Evolutionary conservation across 257 asterid genomes (phyloP).

Genomic region (Solanum stenotomum): DNA sequence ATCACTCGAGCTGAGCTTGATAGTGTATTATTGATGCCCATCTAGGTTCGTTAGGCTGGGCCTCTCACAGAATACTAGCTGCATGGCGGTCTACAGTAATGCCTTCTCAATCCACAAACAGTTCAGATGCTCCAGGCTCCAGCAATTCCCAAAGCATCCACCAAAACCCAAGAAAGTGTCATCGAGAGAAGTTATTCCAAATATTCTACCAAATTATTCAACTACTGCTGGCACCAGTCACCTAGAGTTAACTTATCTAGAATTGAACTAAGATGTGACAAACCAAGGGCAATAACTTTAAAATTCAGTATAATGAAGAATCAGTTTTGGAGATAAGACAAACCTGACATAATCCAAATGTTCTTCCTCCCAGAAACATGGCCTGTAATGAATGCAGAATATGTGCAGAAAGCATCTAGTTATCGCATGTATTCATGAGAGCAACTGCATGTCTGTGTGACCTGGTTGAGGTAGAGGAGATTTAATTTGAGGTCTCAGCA

Average conservation of each 20-base stretch:
- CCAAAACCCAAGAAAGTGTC: background rate
- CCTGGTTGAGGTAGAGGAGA: conserved; percentile 41
- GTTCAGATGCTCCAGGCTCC: background rate
- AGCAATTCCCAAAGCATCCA: background rate
- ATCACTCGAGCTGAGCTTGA: background rate
- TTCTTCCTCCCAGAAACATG: conserved; percentile 1
- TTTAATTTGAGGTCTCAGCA: conserved; percentile 57
- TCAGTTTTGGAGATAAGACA: background rate
- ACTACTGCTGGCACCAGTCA: background rate
- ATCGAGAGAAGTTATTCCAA: background rate
- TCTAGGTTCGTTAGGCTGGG: background rate
- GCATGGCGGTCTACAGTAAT: background rate
- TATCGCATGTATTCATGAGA: conserved; percentile 14
- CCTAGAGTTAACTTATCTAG: background rate
- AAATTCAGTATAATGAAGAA: background rate
- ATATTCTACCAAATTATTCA: background rate
- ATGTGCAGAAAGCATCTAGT: background rate
- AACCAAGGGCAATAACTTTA: background rate
- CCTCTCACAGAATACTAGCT: background rate
- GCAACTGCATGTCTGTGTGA: conserved; percentile 33
- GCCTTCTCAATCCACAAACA: background rate
- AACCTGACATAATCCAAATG: background rate
- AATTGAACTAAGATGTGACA: background rate
- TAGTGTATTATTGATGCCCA: background rate
- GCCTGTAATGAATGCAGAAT: background rate